Evolutionary conservation across 2,329 filamentous ascomycete genomes (phyloP).

Genomic region (Corynespora cassiicola): DNA sequence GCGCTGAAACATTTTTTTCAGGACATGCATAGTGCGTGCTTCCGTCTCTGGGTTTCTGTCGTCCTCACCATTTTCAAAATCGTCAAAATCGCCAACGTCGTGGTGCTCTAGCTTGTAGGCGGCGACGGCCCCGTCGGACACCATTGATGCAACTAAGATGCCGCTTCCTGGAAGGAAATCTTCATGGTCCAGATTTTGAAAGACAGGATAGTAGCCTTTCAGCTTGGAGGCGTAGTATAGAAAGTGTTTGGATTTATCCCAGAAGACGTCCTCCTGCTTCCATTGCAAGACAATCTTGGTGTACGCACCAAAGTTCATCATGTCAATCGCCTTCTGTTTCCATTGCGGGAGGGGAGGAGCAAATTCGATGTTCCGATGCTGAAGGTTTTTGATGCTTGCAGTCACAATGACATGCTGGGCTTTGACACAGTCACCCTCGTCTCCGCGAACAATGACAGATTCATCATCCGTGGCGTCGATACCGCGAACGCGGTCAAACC

Average conservation of each 20-base stretch:
- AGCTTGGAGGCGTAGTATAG: constrained; percentile 53
- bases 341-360: constrained; percentile 63
- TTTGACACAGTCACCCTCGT: constrained; percentile 49
- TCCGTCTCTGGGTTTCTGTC: constrained; percentile 61
- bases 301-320: constrained; percentile 70
- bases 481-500: not conserved
- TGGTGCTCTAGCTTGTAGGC: too few relatives aligned
- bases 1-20: constrained; percentile 63
- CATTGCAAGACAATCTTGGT: constrained; percentile 74
- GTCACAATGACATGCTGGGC: constrained; percentile 69
- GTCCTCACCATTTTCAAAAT: constrained; percentile 64
- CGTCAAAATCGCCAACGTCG: too few relatives aligned
- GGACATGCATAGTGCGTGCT: constrained; percentile 59
- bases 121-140: constrained; percentile 58
- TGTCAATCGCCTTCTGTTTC: constrained; percentile 67
- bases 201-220: constrained; percentile 63
- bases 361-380: constrained; percentile 63
- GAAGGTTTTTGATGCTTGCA: constrained; percentile 54
- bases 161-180: constrained; percentile 64
- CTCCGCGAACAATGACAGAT: not conserved
- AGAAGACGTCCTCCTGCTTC: constrained; percentile 61
- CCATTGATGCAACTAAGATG: constrained; percentile 68
- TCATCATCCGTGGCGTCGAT: not conserved
- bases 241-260: constrained; percentile 58
- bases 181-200: constrained; percentile 62